Base-by-base conservation (phyloP, 2,329 filamentous ascomycete species). In the Chrysoporthe puriensis region DNA sequence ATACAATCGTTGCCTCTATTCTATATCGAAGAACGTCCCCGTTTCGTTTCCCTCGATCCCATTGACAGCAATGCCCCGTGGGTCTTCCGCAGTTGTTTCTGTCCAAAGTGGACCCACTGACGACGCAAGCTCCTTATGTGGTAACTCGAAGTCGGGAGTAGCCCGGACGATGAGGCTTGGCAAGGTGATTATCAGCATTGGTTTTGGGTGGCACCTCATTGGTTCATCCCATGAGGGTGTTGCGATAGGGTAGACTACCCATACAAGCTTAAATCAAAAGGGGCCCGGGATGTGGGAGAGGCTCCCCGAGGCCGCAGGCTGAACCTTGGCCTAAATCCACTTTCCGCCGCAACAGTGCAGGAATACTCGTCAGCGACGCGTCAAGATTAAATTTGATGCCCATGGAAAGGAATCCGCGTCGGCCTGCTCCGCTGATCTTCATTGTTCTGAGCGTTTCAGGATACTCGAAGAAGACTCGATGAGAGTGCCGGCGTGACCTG, bases 241-340 rank as follows among this genome's bases (percentile, higher is more conserved):
- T 32, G 8, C 14, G 40, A 57, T 57, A 57, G 54, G 54, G 54
- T 57, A 57, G 32, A 21, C 16, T 34, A 16, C 1, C 26, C 32
- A 16, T 6, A 57, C 57, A 60, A 44, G 57, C 57, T 42, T 43
- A 60, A 60, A 16, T 42, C 16, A 16, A 58, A 58, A 44, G 50
- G 40, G 26, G 4, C n/a, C 26, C 59, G 59, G 59, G 21, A 61
- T 46, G 59, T 61, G 59, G 59, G 59, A 60, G 57, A 13, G 9
- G 9, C 26, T 21, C 40, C 34, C n/a, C 57, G 57, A 59, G 36
- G 36, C 57, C 43, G 57, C 36, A 43, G 5, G 18, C 56, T 21
- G 11, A 54, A n/a, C 26, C 50, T 54, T n/a, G 50, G 50, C 50
- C 26, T 34, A 0, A 4, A 26, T 6, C 57, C 40, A 18, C 9